Base-by-base conservation (phyloP, 768 basidiomycete genomes). In the Hericium alpestre region DNA sequence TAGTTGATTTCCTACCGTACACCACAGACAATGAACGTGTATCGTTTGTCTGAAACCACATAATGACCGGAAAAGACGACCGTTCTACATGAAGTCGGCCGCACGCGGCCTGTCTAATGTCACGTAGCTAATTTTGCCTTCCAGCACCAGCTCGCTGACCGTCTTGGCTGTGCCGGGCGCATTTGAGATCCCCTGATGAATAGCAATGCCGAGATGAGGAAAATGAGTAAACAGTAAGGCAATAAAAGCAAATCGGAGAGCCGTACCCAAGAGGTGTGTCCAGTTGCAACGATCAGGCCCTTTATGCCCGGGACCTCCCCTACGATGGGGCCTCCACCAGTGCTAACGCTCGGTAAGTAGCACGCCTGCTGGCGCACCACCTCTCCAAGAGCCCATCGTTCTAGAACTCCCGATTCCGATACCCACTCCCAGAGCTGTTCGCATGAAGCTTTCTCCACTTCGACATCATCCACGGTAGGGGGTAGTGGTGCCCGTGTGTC, bases 121-220 rank as follows among this genome's bases (percentile, higher is more conserved):
- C 1, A 80, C 82, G 56, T 82, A 84, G 39, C 65, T 73, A 47
- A 79, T 78, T 58, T 77, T 76, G 12, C 87, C 87, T 37, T 84
- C 79, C 70, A 92, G 73, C 7, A 93, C 70, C 16, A 89, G 70
- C 67, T 91, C 87, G 13, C 81, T 74, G 43, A 96, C 67, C 8
- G 80, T 81, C 61, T 78, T 80, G 1, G 85, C 93, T 3, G 90
- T 93, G 4, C 89, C 92, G 0, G 92, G 90, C 3, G 84, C 90
- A 66, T 88, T 88, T 67, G 82, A 88, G 43, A 89, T 84, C 0
- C 87, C 87, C 86, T 87, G 56, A 2, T 43, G 38, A 38, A 39
- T 20, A 22, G 25, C 65, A 15, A 65, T 54, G 40, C 51, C 32
- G 50, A 38, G 15, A 32, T 38, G 50, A 15, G 54, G 10, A 37